Conservation (phyloP, 129 eudicot species). For the Glebionis coronaria region DNA sequence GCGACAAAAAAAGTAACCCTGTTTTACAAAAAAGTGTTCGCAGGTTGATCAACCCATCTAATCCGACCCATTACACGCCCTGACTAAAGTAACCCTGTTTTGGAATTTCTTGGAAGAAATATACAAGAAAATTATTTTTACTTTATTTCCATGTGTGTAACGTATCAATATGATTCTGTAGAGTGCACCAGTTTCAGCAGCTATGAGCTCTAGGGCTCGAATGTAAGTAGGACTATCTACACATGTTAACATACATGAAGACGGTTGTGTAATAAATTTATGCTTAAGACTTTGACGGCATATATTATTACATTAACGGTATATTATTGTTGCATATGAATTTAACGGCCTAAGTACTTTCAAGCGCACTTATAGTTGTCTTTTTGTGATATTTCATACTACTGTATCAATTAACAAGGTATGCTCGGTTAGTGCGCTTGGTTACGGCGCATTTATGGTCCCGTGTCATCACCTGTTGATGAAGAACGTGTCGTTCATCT, state of each 20-base stretch:
- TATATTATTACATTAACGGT: no score
- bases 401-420: no score
- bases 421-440: no score
- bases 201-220: slow-evolving; percentile 46
- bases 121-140: neutral
- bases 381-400: no score
- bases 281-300: neutral
- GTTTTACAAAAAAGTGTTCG: no score
- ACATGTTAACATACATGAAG: neutral
- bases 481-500: no score
- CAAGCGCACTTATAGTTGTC: no score
- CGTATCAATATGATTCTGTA: slow-evolving; percentile 35
- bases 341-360: no score
- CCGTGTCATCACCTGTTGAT: no score
- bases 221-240: slow-evolving; percentile 28
- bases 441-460: no score
- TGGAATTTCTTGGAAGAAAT: neutral
- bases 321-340: no score
- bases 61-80: neutral
- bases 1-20: no score
- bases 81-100: neutral
- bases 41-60: neutral
- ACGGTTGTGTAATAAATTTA: neutral
- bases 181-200: slow-evolving; percentile 48
- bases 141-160: neutral